Percentiles rank a stretch among this genome's conserved stretches.
phyloP scores from a whole-genome alignment of 2,329 filamentous ascomycete species.

The Nemania diffusa region DNA sequence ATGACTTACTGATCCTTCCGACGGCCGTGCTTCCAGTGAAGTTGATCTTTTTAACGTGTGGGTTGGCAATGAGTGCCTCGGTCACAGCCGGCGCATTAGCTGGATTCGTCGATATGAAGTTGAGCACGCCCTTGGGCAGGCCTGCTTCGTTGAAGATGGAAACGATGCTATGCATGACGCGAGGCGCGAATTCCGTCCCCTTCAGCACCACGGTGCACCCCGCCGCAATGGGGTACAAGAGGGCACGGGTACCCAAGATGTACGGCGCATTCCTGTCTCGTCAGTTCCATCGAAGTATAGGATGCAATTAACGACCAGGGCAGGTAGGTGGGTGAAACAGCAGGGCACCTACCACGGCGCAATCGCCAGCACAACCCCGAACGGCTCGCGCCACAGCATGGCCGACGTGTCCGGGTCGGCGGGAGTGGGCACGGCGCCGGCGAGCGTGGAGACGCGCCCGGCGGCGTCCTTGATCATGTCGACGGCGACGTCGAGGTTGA shows the following conservation, averaged over 20 bases:
- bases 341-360: constrained; percentile 79
- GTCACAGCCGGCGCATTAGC: constrained; percentile 69
- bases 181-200: constrained; percentile 68
- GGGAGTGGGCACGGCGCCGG: constrained; percentile 50
- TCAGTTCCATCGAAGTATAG: too few relatives aligned
- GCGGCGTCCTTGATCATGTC: constrained; percentile 57
- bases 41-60: constrained; percentile 72
- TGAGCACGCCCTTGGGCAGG: constrained; percentile 71
- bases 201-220: constrained; percentile 74
- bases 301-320: too few relatives aligned
- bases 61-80: constrained; percentile 68
- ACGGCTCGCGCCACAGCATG: constrained; percentile 78
- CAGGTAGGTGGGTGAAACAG: too few relatives aligned
- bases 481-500: constrained; percentile 53
- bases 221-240: constrained; percentile 69
- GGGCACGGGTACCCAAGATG: constrained; percentile 55
- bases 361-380: constrained; percentile 81
- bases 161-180: constrained; percentile 66
- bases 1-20: constrained; percentile 62
- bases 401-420: constrained; percentile 63
- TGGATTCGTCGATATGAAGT: constrained; percentile 68
- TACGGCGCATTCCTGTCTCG: constrained; percentile 56
- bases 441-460: constrained; percentile 53
- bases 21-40: constrained; percentile 76
- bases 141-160: constrained; percentile 70